These are phyloP conservation scores for Amaranthus tricolor DNA, from an alignment of 179 eudicot genomes.

Conservation along the genomic window DNA sequence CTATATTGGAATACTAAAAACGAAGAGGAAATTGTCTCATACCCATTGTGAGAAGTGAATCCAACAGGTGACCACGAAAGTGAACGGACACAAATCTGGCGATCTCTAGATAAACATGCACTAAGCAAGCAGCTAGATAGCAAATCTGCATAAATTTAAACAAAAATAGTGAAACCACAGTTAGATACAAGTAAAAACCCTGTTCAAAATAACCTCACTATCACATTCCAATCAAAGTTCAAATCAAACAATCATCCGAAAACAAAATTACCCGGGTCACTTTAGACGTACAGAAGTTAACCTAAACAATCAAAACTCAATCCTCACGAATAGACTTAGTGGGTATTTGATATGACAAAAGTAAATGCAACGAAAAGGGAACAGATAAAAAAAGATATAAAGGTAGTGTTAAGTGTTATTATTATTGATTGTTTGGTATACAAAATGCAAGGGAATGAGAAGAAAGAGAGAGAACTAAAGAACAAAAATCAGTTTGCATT, in stretches of 20 bases:
- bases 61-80: conserved; percentile 91
- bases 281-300: too few relatives aligned
- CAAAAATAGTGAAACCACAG: conserved; percentile 7
- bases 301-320: too few relatives aligned
- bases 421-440: too few relatives aligned
- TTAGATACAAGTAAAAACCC: neutral
- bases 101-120: conserved; percentile 63
- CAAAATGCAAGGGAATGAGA: neutral
- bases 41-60: conserved; percentile 72
- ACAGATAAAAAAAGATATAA: too few relatives aligned
- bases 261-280: too few relatives aligned
- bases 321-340: neutral
- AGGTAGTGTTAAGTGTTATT: too few relatives aligned
- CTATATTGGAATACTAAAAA: neutral
- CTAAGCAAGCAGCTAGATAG: conserved; percentile 59
- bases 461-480: neutral
- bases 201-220: neutral
- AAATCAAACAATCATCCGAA: neutral
- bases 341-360: neutral
- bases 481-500: neutral
- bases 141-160: conserved; percentile 48
- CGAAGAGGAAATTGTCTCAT: conserved; percentile 5
- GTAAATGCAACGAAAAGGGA: too few relatives aligned
- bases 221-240: neutral
- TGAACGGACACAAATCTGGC: conserved; percentile 69